Evolutionary conservation across 345 rosid genomes (phyloP).

Genomic region (Turnera subulata): DNA sequence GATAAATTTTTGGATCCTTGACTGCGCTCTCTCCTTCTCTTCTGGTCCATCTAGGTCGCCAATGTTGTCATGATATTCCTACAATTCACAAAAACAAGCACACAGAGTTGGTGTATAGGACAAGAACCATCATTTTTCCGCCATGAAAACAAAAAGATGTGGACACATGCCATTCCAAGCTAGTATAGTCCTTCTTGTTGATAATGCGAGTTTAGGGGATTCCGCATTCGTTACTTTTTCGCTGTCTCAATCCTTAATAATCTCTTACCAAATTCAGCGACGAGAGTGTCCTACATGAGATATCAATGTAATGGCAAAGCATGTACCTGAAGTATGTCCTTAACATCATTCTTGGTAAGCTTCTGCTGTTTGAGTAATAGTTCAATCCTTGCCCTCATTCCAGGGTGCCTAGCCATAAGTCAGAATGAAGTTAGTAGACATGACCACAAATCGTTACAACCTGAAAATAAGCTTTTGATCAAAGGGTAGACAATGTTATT

Average conservation of each 20-base stretch:
- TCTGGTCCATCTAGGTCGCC: conserved; percentile 94
- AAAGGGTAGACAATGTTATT: neutral
- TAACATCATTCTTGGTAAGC: conserved; percentile 65
- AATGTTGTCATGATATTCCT: conserved; percentile 94
- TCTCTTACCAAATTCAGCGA: too few relatives aligned
- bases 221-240: too few relatives aligned
- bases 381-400: conserved; percentile 81
- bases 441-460: neutral
- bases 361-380: conserved; percentile 86
- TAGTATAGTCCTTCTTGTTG: too few relatives aligned
- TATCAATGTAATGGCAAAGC: conserved; percentile 1
- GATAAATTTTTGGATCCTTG: conserved; percentile 67
- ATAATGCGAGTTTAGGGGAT: too few relatives aligned
- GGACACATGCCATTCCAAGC: too few relatives aligned
- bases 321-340: conserved; percentile 80
- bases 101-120: neutral
- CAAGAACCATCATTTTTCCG: neutral
- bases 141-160: neutral
- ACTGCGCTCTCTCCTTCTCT: conserved; percentile 80
- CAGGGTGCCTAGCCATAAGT: conserved; percentile 48
- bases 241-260: too few relatives aligned
- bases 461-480: conserved; percentile 2
- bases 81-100: conserved; percentile 6
- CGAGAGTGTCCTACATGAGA: too few relatives aligned
- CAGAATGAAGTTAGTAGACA: too few relatives aligned